A percentile compares a stretch with the other conserved stretches of the same genome.
Conservation (phyloP, 805 yeast genomes). For the Candida alai region DNA sequence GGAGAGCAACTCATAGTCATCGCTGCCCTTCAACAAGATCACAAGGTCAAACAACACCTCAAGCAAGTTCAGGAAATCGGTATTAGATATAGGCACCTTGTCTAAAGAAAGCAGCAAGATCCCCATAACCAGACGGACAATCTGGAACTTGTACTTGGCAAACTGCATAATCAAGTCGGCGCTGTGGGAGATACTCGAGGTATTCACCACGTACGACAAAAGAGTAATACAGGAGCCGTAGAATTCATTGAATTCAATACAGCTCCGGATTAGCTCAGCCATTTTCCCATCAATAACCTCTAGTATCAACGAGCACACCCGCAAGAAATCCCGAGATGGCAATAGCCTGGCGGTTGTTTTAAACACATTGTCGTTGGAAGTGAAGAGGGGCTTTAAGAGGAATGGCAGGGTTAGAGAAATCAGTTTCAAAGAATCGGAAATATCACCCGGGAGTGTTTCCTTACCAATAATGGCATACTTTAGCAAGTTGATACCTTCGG, state of each 20-base stretch:
- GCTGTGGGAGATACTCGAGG: slow-evolving; percentile 27
- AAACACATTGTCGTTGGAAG: slow-evolving; percentile 21
- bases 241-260: slow-evolving; percentile 24
- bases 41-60: slow-evolving; percentile 29
- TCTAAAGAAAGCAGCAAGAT: slow-evolving; percentile 24
- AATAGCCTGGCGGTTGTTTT: slow-evolving; percentile 24
- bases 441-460: slow-evolving; percentile 28
- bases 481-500: slow-evolving; percentile 35
- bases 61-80: slow-evolving; percentile 21
- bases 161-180: slow-evolving; percentile 35
- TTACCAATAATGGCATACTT: slow-evolving; percentile 35
- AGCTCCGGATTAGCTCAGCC: slow-evolving; percentile 19
- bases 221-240: slow-evolving; percentile 26
- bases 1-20: slow-evolving; percentile 19
- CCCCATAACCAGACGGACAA: slow-evolving; percentile 24
- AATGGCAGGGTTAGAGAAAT: slow-evolving; percentile 29
- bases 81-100: slow-evolving; percentile 33
- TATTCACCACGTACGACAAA: slow-evolving; percentile 27
- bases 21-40: slow-evolving; percentile 29
- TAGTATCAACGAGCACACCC: slow-evolving; percentile 25
- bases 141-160: slow-evolving; percentile 27
- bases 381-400: slow-evolving; percentile 29
- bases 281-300: slow-evolving; percentile 18
- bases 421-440: slow-evolving; percentile 18
- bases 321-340: slow-evolving; percentile 30